Base-by-base conservation (phyloP, 176 grass and related monocot species). In the Chloris gayana region DNA sequence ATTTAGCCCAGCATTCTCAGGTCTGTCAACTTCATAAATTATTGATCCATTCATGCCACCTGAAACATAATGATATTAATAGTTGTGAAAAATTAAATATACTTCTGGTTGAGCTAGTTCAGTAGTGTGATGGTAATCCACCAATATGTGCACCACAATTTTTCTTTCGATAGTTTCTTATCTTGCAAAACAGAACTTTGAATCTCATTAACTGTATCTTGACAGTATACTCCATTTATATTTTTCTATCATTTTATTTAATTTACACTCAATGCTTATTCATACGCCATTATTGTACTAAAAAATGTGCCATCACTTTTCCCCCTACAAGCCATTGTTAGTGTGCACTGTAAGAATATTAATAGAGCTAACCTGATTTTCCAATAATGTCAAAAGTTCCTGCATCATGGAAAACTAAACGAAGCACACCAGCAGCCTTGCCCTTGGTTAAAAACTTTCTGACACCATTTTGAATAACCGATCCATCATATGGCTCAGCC, bases 21-120 rank as follows among this genome's bases (percentile, higher is more conserved):
- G 90, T 86, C 90, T 85, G 37, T 95, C 92, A 74, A 95, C 90
- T 88, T 98, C 92, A 70, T 98, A 91, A 74, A 98, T 90, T 84
- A 98, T 89, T 63, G 95, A 98, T 25, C 92, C 92, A 79, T 98
- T 98, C 92, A 98, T 95, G 51, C 92, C 95, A 87, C 92, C 95
- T 98, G 90, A 24, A 83, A 87, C 44, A 84, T 33, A 84, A 84
- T 53, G 44, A 37, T 76, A 80, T 37, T 62, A 72, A 73, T 50
- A 80, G 10, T 64, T 73, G 8, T 53, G 0, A 75, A 32, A 67
- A 31, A 50, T 22, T 14, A 76, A 25, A 57, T 44, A 73, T 49
- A 3, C 54, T 41, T 18, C 30, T 57, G 19, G 64, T 74, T 42
- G 26, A 66, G 42, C 46, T 41, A 83, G 22, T 65, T 30, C 39